Conservation (phyloP, 345 rosid species). For the Acer campestre region DNA sequence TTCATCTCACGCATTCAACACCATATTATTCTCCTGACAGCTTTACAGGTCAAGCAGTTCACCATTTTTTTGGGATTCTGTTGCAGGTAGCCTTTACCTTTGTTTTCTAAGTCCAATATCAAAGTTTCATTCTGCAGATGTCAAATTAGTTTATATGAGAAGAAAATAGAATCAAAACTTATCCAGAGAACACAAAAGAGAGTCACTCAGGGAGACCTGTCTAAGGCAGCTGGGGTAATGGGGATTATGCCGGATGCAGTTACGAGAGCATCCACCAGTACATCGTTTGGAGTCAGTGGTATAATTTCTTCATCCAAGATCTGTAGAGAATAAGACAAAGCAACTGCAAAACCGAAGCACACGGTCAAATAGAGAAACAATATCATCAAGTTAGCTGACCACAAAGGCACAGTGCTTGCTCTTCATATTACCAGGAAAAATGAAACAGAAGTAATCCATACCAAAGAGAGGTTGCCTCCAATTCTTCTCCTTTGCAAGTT, state of each 20-base stretch:
- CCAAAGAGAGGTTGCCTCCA: conserved; percentile 83
- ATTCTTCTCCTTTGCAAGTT: conserved; percentile 65
- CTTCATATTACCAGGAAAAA: background rate
- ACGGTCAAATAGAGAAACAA: background rate
- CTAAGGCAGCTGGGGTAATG: conserved; percentile 57
- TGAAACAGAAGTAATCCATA: conserved; percentile 26
- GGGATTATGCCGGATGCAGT: conserved; percentile 74
- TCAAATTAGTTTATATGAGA: conserved; percentile 2
- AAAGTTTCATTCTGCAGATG: conserved; percentile 35
- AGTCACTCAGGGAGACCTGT: conserved; percentile 42
- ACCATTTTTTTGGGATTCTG: background rate
- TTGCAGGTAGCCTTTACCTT: conserved; percentile 11
- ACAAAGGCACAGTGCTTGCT: background rate
- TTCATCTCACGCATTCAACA: background rate
- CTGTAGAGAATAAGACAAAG: conserved; percentile 85
- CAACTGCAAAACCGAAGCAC: conserved; percentile 56
- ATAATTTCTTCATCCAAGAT: conserved; percentile 71
- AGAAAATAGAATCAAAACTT: background rate
- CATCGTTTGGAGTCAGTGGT: conserved; percentile 63
- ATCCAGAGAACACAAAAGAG: conserved; percentile 1
- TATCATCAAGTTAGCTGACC: background rate
- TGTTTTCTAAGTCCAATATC: conserved; percentile 21
- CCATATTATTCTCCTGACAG: conserved; percentile 9
- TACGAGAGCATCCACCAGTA: conserved; percentile 73
- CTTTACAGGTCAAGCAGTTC: background rate